Evolutionary conservation across 805 yeast species (phyloP), one percentile per base, ranked within the genome.

Genomic region (Tetrapisispora iriomotensis): DNA sequence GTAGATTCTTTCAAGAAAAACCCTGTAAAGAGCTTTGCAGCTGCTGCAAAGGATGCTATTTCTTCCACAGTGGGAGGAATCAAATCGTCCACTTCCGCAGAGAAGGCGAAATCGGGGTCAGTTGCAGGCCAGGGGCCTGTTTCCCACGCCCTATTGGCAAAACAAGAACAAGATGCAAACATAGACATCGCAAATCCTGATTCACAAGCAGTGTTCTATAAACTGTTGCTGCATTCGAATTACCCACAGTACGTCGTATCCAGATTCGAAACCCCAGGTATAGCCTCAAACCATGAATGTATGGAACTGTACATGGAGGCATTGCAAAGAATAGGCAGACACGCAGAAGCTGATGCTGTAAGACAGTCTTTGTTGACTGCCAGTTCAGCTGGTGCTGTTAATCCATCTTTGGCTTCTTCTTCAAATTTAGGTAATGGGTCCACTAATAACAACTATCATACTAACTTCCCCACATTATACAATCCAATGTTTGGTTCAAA

Each of bases 231-330:
- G 46, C 74, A 74, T 42, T 73, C 90, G 40, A 83, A 84, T 62
- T 92, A 86, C 57, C 97, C 98, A n/a, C 95, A 87, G 52, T 80
- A 90, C 39, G 95, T 92, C 6, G 86, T 90, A n/a, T 81, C 92
- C 41, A 74, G 99, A 43, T 94, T 75, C 58, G 97, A 94, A 60
- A 82, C 94, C 8, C 82, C 92, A 0, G 95, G 95, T n/a, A 84
- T 92, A 39, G 92, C 95, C 8, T 66, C 80, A 10, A 79, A 83
- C 41, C 71, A 76, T 2, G 94, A 82, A 46, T 83, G 96, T 65
- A 77, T 86, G 38, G 72, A 71, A 45, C 66, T 83, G 28, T 92
- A 92, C 59, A 67, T 78, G 43, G 85, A 82, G 45, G 97, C 97
- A 2, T 67, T 92, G 50, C 76, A 74, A 48, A 77, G 76, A 52